Evolutionary conservation across 2,329 filamentous ascomycete genomes (phyloP).

Genomic region (Aphanocladium album): DNA sequence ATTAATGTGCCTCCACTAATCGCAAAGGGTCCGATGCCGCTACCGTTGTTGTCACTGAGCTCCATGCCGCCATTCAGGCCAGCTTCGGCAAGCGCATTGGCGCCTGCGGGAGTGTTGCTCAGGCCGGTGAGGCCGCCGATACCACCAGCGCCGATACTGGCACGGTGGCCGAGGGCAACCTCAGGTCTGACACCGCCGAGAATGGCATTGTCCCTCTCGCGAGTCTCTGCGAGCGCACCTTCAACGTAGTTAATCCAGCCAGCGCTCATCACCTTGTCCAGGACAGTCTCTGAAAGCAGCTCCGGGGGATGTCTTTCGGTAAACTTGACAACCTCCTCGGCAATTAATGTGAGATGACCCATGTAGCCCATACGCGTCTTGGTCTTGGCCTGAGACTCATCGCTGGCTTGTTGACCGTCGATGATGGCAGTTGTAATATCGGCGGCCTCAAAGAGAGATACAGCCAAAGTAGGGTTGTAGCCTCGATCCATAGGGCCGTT

Average conservation of each 20-base stretch:
- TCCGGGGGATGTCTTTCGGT: slow-evolving; percentile 90
- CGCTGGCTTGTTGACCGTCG: slow-evolving; percentile 80
- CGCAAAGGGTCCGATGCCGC: slow-evolving; percentile 66
- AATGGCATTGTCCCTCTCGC: slow-evolving; percentile 97
- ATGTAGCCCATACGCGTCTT: slow-evolving; percentile 96
- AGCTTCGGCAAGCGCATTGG: slow-evolving; percentile 71
- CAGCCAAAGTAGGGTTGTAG: slow-evolving; percentile 82
- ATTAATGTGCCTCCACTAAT: slow-evolving; percentile 70
- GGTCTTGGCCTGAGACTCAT: slow-evolving; percentile 75
- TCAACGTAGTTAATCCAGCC: slow-evolving; percentile 96
- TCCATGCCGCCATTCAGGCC: slow-evolving; percentile 75
- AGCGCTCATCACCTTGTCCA: slow-evolving; percentile 82
- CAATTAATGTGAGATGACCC: slow-evolving; percentile 94
- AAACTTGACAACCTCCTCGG: slow-evolving; percentile 98
- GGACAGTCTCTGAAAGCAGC: slow-evolving; percentile 73
- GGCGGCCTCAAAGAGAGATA: slow-evolving; percentile 88
- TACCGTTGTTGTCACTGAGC: slow-evolving; percentile 55
- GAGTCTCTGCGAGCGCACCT: slow-evolving; percentile 83
- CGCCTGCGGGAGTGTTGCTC: slow-evolving; percentile 38
- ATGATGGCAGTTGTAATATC: slow-evolving; percentile 89
- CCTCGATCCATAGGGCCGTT: slow-evolving; percentile 97
- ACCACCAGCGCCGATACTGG: slow-evolving; percentile 47
- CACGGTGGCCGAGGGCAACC: slow-evolving; percentile 75
- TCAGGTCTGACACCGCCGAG: slow-evolving; percentile 92
- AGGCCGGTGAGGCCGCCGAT: slow-evolving; percentile 46